Conservation (phyloP, 306 rosid genomes). For the Myrica gale region DNA sequence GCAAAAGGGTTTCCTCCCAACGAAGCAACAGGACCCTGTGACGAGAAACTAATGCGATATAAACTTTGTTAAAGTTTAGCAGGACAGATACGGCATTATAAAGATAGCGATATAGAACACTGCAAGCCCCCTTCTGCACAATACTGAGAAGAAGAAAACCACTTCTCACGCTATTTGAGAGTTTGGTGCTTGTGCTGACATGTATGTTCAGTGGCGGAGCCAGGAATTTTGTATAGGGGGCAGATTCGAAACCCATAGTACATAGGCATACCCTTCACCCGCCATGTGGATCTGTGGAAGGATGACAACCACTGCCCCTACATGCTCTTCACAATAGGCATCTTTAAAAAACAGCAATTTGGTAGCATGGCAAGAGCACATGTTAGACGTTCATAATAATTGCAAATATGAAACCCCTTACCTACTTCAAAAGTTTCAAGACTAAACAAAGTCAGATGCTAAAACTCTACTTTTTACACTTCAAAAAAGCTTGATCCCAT, state of each 20-base stretch:
- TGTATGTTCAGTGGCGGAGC: no score
- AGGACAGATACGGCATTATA: neutral
- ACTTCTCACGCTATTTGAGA: constrained; percentile 68
- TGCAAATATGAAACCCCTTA: constrained; percentile 13
- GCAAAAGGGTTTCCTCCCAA: constrained; percentile 89
- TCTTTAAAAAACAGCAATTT: constrained; percentile 78
- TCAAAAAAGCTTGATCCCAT: constrained; percentile 14
- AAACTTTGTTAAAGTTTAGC: neutral
- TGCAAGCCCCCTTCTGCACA: neutral
- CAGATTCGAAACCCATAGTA: neutral
- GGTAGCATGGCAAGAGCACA: constrained; percentile 31
- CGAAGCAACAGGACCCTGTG: constrained; percentile 63
- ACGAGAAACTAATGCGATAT: constrained; percentile 57
- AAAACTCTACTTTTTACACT: neutral
- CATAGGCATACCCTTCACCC: constrained; percentile 71
- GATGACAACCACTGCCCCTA: constrained; percentile 46
- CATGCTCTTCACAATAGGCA: constrained; percentile 56
- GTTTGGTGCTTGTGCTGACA: constrained; percentile 54
- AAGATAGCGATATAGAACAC: neutral
- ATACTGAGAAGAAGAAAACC: neutral
- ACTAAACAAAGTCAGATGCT: neutral
- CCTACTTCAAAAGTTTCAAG: neutral
- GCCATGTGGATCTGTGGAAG: constrained; percentile 57
- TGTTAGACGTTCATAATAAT: constrained; percentile 24
- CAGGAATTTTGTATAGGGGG: no score